These are phyloP conservation scores for Panus rudis DNA, from an alignment of 768 basidiomycete genomes.

Conservation along the genomic window DNA sequence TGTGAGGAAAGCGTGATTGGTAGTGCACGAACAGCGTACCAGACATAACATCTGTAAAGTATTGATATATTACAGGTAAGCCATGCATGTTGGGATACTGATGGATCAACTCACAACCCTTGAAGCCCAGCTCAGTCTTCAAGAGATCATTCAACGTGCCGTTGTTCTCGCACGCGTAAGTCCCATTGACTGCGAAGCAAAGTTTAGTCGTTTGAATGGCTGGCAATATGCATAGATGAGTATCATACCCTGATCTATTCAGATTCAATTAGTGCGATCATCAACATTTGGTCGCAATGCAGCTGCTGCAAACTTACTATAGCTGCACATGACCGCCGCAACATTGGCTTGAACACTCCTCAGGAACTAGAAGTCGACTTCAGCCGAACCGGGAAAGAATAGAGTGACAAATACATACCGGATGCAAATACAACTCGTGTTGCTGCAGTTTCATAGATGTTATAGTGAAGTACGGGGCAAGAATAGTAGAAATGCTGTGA, in stretches of 20 bases:
- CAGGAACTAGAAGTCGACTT: constrained; percentile 11
- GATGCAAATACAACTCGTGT: constrained; percentile 17
- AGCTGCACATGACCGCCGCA: constrained; percentile 20
- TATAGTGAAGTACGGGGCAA: neutral
- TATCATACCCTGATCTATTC: neutral
- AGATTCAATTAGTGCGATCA: neutral
- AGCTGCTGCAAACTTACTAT: constrained; percentile 11
- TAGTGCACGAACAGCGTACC: neutral
- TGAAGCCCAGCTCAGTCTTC: constrained; percentile 10
- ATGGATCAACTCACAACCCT: constrained; percentile 8
- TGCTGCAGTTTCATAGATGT: constrained; percentile 8
- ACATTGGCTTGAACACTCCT: constrained; percentile 19
- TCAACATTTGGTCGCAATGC: neutral
- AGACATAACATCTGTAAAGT: constrained; percentile 9
- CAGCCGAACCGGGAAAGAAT: neutral
- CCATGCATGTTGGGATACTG: neutral
- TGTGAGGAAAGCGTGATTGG: neutral
- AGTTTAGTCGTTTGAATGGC: neutral
- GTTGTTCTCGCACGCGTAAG: constrained; percentile 10
- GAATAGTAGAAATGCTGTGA: neutral
- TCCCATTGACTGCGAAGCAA: constrained; percentile 12
- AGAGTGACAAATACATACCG: constrained; percentile 5
- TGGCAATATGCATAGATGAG: neutral
- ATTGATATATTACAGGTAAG: neutral
- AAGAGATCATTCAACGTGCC: constrained; percentile 8